phyloP scores from a whole-genome alignment of 169 alveolate genomes.

The Plasmodium sp. region DNA sequence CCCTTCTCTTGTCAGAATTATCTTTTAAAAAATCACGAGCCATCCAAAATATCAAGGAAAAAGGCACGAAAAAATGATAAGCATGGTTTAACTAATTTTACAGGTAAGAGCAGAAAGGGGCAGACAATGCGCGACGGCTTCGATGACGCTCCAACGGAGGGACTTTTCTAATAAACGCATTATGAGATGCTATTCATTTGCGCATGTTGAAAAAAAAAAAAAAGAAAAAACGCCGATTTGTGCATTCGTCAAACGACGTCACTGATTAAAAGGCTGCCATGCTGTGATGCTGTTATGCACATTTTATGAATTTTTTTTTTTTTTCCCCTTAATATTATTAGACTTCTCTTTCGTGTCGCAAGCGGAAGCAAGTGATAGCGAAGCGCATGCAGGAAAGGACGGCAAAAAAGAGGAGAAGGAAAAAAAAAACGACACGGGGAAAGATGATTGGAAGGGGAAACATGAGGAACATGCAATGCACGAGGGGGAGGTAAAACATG shows the following conservation, averaged over 20 bases:
- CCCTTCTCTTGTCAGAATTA: constrained; percentile 15
- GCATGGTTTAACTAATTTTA: constrained; percentile 3
- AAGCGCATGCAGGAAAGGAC: not conserved
- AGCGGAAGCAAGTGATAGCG: constrained; percentile 6
- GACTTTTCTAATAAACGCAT: not conserved
- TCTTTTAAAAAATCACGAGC: constrained; percentile 1
- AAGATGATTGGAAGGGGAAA: constrained; percentile 6
- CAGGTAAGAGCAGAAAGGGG: constrained; percentile 12
- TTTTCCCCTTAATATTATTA: not conserved
- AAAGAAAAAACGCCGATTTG: not conserved
- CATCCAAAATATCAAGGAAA: constrained; percentile 21
- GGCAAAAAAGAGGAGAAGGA: constrained; percentile 11
- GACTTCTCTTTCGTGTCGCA: constrained; percentile 32
- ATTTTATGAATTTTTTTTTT: not conserved
- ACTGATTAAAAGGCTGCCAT: not conserved
- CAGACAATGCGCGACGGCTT: not conserved
- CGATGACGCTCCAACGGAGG: not conserved
- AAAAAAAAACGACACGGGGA: not conserved
- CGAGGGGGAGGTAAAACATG: not conserved
- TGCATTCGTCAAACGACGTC: not conserved
- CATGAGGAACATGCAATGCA: not conserved
- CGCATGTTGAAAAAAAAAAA: not conserved
- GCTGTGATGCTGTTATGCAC: not conserved
- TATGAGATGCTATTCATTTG: not conserved
- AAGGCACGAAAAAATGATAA: constrained; percentile 11